phyloP scores from a whole-genome alignment of 768 basidiomycete species.

The Boletus tomentosulus region DNA sequence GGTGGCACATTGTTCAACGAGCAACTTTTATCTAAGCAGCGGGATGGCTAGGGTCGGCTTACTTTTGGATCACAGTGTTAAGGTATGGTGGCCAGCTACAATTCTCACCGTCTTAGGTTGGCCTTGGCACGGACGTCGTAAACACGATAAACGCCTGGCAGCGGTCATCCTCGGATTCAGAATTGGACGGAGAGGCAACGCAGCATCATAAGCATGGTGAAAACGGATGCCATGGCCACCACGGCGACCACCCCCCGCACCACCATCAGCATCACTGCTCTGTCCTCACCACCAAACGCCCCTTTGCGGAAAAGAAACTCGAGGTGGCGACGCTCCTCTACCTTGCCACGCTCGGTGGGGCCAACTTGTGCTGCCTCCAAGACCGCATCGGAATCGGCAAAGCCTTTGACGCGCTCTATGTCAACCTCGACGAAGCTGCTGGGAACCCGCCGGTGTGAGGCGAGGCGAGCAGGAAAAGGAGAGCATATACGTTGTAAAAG shows the following conservation, averaged over 20 bases:
- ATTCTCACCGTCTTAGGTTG: constrained; percentile 50
- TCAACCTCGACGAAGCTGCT: constrained; percentile 47
- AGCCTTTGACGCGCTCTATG: constrained; percentile 82
- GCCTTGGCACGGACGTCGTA: constrained; percentile 79
- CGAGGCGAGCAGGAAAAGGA: constrained; percentile 11
- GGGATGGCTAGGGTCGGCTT: constrained; percentile 75
- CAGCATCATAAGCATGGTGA: background rate
- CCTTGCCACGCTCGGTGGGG: constrained; percentile 89
- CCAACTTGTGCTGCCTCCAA: constrained; percentile 68
- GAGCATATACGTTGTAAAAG: no score
- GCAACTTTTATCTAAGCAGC: constrained; percentile 85
- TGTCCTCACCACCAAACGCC: background rate
- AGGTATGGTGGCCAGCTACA: constrained; percentile 40
- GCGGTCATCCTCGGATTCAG: background rate
- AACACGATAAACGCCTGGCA: no score
- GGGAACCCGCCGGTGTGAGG: constrained; percentile 58
- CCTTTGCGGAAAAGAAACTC: constrained; percentile 59
- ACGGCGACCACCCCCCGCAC: background rate
- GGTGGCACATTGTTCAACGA: constrained; percentile 89
- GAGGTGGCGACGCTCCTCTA: constrained; percentile 70
- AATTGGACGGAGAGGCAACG: background rate
- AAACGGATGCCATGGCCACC: background rate
- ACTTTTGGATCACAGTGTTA: constrained; percentile 77
- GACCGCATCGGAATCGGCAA: constrained; percentile 70
- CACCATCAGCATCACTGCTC: background rate